A percentile compares a stretch with the other conserved stretches of the same genome.
Evolutionary conservation across 2,329 filamentous ascomycete species (phyloP).

Genomic region (Penicillium sp.): DNA sequence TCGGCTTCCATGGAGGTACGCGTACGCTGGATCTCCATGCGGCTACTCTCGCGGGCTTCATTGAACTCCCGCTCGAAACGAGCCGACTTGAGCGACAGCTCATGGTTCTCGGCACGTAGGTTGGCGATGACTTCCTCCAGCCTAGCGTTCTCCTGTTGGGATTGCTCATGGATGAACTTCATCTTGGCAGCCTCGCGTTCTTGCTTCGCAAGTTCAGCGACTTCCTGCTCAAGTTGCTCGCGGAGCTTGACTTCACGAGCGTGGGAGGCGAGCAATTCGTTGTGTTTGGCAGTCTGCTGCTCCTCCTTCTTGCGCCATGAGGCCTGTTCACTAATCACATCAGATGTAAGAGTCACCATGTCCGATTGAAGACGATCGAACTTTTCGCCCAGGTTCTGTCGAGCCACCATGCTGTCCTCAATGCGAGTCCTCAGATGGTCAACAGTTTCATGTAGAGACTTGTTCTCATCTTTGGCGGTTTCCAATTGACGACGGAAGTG

Average conservation of each 20-base stretch:
- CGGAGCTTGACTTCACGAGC: conserved; percentile 68
- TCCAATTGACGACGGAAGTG: conserved; percentile 56
- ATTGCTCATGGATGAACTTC: conserved; percentile 72
- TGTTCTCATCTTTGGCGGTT: conserved; percentile 60
- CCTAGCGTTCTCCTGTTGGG: conserved; percentile 59
- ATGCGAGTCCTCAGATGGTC: conserved; percentile 73
- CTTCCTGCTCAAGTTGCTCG: conserved; percentile 59
- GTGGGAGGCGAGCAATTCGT: conserved; percentile 54
- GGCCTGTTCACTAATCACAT: conserved; percentile 80
- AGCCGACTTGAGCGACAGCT: conserved; percentile 66
- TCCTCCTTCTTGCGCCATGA: conserved; percentile 69
- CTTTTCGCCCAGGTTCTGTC: conserved; percentile 79
- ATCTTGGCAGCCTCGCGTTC: conserved; percentile 76
- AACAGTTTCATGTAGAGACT: conserved; percentile 70
- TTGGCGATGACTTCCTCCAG: conserved; percentile 57
- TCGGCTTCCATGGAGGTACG: conserved; percentile 76
- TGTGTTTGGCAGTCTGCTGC: conserved; percentile 54
- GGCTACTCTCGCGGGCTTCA: conserved; percentile 75
- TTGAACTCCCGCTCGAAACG: conserved; percentile 78
- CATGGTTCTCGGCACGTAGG: conserved; percentile 58
- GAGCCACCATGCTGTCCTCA: conserved; percentile 79
- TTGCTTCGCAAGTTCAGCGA: conserved; percentile 62
- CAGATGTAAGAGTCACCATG: conserved; percentile 73
- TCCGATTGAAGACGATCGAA: conserved; percentile 84
- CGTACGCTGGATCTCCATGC: conserved; percentile 76